These are phyloP conservation scores for Psophocarpus tetragonolobus DNA, from an alignment of 306 rosid genomes.

Conservation along the genomic window DNA sequence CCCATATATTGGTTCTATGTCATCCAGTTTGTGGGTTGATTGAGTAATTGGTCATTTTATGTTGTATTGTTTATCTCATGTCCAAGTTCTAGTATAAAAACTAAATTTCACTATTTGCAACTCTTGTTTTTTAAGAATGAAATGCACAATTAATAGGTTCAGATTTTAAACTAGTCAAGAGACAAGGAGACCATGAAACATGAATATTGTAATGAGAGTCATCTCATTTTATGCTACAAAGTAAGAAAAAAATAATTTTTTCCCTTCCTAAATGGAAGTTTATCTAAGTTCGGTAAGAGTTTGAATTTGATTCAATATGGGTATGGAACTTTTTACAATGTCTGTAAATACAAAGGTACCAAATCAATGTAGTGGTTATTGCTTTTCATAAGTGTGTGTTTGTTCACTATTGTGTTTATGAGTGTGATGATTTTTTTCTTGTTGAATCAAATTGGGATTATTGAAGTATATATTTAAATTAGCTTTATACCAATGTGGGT, in stretches of 20 bases:
- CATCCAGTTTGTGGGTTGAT: constrained; percentile 76
- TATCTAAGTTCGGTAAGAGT: not conserved
- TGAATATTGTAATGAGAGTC: too few relatives aligned
- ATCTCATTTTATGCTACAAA: not conserved
- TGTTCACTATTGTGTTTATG: too few relatives aligned
- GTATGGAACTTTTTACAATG: not conserved
- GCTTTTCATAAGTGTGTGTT: too few relatives aligned
- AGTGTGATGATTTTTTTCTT: not conserved
- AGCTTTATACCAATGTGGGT: not conserved
- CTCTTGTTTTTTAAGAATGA: not conserved
- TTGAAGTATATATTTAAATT: not conserved
- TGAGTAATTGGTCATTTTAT: constrained; percentile 20
- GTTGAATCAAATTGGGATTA: constrained; percentile 31
- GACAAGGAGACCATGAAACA: too few relatives aligned
- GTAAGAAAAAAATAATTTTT: not conserved
- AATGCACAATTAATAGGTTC: not conserved
- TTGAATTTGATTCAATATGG: not conserved
- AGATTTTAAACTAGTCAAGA: constrained; percentile 13
- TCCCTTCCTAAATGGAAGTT: not conserved
- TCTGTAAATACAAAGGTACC: not conserved
- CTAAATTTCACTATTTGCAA: not conserved
- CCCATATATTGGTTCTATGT: constrained; percentile 75
- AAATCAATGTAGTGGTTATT: not conserved
- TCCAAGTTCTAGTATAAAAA: constrained; percentile 22
- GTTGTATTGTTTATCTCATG: constrained; percentile 22